A percentile compares a stretch with the other conserved stretches of the same genome.
Evolutionary conservation across 306 rosid genomes (phyloP).

Genomic region (Styphnolobium japonicum): DNA sequence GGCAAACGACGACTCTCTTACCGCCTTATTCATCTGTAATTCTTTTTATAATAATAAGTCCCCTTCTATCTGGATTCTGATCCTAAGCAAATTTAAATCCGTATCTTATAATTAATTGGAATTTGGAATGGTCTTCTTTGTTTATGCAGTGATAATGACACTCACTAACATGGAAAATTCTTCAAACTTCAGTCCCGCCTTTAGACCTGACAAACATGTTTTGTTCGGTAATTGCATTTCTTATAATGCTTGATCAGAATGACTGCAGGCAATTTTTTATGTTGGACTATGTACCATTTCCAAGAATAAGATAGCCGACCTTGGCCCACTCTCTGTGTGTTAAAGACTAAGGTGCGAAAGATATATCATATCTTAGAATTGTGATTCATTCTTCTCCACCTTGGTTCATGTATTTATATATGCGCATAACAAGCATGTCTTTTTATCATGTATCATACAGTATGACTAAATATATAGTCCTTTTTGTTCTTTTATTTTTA

Average conservation of each 20-base stretch:
- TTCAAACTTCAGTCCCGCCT: conserved; percentile 31
- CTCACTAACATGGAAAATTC: conserved; percentile 59
- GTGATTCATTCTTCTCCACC: not conserved
- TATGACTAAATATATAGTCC: not conserved
- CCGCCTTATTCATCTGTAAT: conserved; percentile 14
- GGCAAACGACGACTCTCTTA: conserved; percentile 65
- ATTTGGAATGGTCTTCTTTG: conserved; percentile 20
- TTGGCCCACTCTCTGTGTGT: conserved; percentile 20
- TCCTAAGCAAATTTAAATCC: conserved; percentile 24
- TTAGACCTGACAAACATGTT: conserved; percentile 26
- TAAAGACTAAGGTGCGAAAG: not conserved
- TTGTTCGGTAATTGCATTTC: conserved; percentile 14
- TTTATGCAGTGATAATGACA: conserved; percentile 54
- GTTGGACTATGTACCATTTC: conserved; percentile 1
- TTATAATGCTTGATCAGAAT: conserved; percentile 19
- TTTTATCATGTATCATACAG: not conserved
- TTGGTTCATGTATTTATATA: not conserved
- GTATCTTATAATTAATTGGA: conserved; percentile 10
- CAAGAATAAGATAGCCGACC: conserved; percentile 36
- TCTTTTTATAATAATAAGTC: conserved; percentile 30
- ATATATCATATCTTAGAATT: conserved; percentile 13
- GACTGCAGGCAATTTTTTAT: conserved; percentile 11
- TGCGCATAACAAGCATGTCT: not conserved
- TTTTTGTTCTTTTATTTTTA: not conserved
- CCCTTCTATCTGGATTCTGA: conserved; percentile 28